Percentiles rank a stretch among this genome's conserved stretches.
phyloP scores from a whole-genome alignment of 2,329 filamentous ascomycete genomes.

The Xylariaceae sp. region DNA sequence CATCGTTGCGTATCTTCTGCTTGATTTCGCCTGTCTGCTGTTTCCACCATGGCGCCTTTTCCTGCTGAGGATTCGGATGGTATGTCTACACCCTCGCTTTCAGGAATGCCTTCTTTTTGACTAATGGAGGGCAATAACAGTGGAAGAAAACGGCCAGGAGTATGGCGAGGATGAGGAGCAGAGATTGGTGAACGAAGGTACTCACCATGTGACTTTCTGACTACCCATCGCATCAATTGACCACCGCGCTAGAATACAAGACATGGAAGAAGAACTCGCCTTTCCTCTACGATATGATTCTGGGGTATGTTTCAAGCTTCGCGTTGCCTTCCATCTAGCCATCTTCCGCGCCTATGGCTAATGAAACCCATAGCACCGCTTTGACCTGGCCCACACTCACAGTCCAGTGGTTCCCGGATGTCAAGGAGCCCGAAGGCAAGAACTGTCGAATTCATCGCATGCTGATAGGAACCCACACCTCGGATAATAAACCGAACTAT shows the following conservation, averaged over 20 bases:
- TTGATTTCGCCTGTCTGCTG: neutral
- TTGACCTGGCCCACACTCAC: conserved; percentile 97
- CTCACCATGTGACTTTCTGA: conserved; percentile 1
- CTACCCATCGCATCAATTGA: conserved; percentile 11
- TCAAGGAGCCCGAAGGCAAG: conserved; percentile 80
- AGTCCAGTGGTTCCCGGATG: conserved; percentile 96
- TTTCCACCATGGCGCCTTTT: conserved; percentile 41
- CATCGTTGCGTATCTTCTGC: neutral
- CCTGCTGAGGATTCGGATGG: conserved; percentile 48
- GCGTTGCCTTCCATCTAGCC: neutral
- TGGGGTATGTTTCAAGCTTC: conserved; percentile 51
- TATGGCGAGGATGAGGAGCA: conserved; percentile 70
- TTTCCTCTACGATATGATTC: conserved; percentile 96
- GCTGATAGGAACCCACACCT: conserved; percentile 91
- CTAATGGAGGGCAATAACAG: conserved; percentile 30
- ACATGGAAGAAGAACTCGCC: conserved; percentile 99
- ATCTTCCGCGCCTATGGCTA: neutral
- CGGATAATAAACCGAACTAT: conserved; percentile 78
- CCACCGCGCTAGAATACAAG: conserved; percentile 71
- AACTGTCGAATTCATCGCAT: conserved; percentile 83
- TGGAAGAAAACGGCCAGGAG: conserved; percentile 52
- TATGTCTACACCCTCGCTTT: conserved; percentile 29
- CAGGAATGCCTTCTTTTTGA: neutral
- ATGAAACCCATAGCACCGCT: conserved; percentile 55
- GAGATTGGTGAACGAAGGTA: conserved; percentile 91